A percentile compares a stretch with the other conserved stretches of the same genome.
Evolutionary conservation across 2,329 filamentous ascomycete species (phyloP).

Genomic region (Phyllosticta citrichinensis): DNA sequence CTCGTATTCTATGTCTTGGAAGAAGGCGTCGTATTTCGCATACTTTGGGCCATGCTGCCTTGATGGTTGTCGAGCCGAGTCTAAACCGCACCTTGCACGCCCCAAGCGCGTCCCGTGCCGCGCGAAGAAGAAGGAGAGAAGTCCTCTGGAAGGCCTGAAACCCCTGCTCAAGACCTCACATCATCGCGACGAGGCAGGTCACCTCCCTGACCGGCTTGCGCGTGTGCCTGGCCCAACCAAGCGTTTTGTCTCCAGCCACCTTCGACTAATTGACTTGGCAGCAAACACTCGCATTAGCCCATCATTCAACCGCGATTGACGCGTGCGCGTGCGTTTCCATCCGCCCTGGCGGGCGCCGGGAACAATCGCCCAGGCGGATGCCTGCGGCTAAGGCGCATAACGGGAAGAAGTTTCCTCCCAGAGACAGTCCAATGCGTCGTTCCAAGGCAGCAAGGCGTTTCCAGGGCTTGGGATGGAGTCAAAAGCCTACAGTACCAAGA

Average conservation of each 20-base stretch:
- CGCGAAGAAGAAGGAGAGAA: not conserved
- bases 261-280: not conserved
- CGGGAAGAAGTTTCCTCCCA: not conserved
- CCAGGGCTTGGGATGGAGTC: not conserved
- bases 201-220: not conserved
- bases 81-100: not conserved
- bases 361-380: not conserved
- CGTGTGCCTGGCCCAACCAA: not conserved
- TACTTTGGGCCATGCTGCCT: not conserved
- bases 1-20: not conserved
- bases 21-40: not conserved
- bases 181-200: not conserved
- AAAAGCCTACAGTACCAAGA: not conserved
- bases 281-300: not conserved
- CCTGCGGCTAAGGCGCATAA: not conserved
- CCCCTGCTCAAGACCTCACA: not conserved
- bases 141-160: not conserved
- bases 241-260: not conserved
- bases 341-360: not conserved
- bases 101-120: not conserved
- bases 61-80: not conserved
- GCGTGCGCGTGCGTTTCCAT: not conserved
- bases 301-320: not conserved
- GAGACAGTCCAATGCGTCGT: not conserved
- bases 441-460: not conserved